A percentile compares a stretch with the other conserved stretches of the same genome.
Conservation (phyloP, 805 yeast genomes). For the Tetrapisispora namnaoensis region DNA sequence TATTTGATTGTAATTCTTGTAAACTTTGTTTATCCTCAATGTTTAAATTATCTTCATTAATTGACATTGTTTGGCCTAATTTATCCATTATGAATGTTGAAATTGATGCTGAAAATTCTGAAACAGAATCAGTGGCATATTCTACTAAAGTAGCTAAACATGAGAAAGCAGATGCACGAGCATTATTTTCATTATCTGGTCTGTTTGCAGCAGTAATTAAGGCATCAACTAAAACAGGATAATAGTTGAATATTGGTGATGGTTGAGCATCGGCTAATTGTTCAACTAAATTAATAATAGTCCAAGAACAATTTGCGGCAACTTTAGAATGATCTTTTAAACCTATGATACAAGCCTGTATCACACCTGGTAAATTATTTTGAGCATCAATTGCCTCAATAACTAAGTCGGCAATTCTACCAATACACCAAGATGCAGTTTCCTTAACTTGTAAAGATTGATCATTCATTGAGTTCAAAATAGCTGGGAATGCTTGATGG, state of each 20-base stretch:
- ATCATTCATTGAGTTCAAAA: slow-evolving; percentile 65
- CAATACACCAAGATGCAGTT: slow-evolving; percentile 97
- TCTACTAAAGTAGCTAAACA: slow-evolving; percentile 77
- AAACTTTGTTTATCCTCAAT: slow-evolving; percentile 67
- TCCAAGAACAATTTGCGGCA: slow-evolving; percentile 96
- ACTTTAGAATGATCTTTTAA: slow-evolving; percentile 86
- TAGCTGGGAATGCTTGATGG: slow-evolving; percentile 74
- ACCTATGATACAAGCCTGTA: slow-evolving; percentile 70
- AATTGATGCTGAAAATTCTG: slow-evolving; percentile 57
- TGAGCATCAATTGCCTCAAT: slow-evolving; percentile 64
- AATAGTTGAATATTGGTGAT: slow-evolving; percentile 66
- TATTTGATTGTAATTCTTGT: slow-evolving; percentile 81
- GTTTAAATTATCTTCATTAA: slow-evolving; percentile 48
- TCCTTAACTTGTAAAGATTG: slow-evolving; percentile 79
- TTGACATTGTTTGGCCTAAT: slow-evolving; percentile 55
- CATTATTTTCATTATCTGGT: slow-evolving; percentile 72
- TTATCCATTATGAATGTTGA: slow-evolving; percentile 68
- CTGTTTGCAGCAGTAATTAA: slow-evolving; percentile 61
- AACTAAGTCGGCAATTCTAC: slow-evolving; percentile 85
- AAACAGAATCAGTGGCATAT: slow-evolving; percentile 60
- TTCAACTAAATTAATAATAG: slow-evolving; percentile 83
- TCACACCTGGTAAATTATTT: slow-evolving; percentile 55
- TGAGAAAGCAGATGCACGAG: slow-evolving; percentile 95
- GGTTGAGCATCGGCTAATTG: slow-evolving; percentile 47
- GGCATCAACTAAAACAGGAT: slow-evolving; percentile 56